Evolutionary conservation across 73 alveolate species (phyloP).

Genomic region (Blepharisma japonicum): DNA sequence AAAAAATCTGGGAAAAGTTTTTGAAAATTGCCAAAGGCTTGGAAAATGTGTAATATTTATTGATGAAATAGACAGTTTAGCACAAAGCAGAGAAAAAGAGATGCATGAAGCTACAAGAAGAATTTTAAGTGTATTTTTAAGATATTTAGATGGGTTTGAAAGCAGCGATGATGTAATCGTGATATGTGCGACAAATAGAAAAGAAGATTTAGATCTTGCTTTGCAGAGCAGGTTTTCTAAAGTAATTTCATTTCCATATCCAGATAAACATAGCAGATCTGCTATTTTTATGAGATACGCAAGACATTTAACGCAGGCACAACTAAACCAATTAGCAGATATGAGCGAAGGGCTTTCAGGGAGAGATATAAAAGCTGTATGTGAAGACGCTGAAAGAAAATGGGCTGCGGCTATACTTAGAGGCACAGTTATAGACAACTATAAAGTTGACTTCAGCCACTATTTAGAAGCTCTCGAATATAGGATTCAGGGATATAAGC

Average conservation of each 20-base stretch:
- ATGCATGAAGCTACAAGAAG: conserved; percentile 88
- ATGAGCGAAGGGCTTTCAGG: conserved; percentile 59
- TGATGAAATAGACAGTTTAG: conserved; percentile 85
- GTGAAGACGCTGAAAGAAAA: conserved; percentile 89
- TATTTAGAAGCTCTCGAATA: too few relatives aligned
- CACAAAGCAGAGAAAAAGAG: conserved; percentile 75
- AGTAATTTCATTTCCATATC: conserved; percentile 64
- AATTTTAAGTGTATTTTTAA: conserved; percentile 71
- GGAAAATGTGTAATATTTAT: conserved; percentile 79
- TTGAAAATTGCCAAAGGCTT: conserved; percentile 71
- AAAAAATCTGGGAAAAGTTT: conserved; percentile 68
- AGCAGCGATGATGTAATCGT: conserved; percentile 72
- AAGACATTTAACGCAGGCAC: conserved; percentile 54
- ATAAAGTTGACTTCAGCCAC: too few relatives aligned
- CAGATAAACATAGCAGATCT: conserved; percentile 71
- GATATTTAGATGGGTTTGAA: conserved; percentile 84
- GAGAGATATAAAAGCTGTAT: conserved; percentile 73
- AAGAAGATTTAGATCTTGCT: conserved; percentile 85
- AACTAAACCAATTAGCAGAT: conserved; percentile 55
- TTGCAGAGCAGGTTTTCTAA: conserved; percentile 72
- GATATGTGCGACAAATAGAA: conserved; percentile 88
- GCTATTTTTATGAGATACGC: conserved; percentile 79
- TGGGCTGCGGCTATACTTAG: conserved; percentile 60
- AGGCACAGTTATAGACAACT: too few relatives aligned
- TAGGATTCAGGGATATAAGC: too few relatives aligned